Percentiles rank a stretch among this genome's conserved stretches.
Evolutionary conservation across 148 eudicot species (phyloP).

Genomic region (Rhododendron kiyosumense): DNA sequence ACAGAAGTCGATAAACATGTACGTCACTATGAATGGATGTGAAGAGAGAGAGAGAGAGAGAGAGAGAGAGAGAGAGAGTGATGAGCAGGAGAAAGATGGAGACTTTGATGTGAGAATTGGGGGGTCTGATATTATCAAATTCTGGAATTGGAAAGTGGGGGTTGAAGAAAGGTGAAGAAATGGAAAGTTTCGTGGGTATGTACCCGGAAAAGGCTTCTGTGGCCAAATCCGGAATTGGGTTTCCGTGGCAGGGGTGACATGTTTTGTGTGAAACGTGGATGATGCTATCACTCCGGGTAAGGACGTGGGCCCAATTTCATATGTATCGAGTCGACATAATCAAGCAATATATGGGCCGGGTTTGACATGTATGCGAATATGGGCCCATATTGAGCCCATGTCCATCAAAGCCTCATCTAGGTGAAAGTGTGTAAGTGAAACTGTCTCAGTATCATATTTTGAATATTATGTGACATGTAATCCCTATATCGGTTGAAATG

Average conservation of each 20-base stretch:
- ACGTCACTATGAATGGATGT: not conserved
- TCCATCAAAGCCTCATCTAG: not conserved
- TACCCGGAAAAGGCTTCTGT: not conserved
- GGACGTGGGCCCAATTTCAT: not conserved
- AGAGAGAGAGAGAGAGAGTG: conserved; percentile 7
- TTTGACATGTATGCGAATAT: not conserved
- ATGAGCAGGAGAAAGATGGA: not conserved
- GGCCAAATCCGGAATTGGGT: not conserved
- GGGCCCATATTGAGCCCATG: not conserved
- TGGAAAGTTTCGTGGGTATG: not conserved
- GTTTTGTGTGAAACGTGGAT: not conserved
- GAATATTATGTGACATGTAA: too few relatives aligned
- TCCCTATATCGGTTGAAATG: too few relatives aligned
- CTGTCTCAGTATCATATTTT: too few relatives aligned
- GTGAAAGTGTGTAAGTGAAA: not conserved
- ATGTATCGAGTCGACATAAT: not conserved
- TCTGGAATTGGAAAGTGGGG: not conserved
- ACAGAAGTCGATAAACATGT: not conserved
- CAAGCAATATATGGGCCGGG: not conserved
- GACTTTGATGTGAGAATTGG: not conserved
- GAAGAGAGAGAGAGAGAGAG: not conserved
- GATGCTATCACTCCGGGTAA: not conserved
- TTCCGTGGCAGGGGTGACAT: not conserved
- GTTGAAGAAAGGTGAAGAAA: not conserved
- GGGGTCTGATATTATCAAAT: not conserved